phyloP scores from a whole-genome alignment of 140 eudicot genomes.

The Stevia rebaudiana region DNA sequence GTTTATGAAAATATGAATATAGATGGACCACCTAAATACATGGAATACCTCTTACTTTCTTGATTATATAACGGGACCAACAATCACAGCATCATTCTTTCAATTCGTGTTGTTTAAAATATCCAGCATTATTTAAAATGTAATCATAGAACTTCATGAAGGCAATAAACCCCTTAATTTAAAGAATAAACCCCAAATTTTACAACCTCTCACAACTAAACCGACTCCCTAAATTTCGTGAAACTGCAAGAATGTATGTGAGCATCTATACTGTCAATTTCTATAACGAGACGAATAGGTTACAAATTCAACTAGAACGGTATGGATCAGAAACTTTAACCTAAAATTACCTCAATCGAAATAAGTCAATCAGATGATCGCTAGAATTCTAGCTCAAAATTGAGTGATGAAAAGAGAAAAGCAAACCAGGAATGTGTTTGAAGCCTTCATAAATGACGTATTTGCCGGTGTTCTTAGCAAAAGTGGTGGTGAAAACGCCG shows the following conservation, averaged over 20 bases:
- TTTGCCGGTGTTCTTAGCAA: conserved; percentile 30
- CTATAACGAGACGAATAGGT: background rate
- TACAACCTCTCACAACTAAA: too few relatives aligned
- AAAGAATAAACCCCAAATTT: conserved; percentile 11
- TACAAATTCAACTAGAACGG: background rate
- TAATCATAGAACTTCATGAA: too few relatives aligned
- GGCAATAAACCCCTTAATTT: too few relatives aligned
- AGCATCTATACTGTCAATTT: background rate
- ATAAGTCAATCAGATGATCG: background rate
- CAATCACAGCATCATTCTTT: too few relatives aligned
- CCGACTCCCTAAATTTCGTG: background rate
- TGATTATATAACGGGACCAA: too few relatives aligned
- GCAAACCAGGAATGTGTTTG: conserved; percentile 39
- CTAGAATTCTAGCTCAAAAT: background rate
- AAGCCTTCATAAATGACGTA: conserved; percentile 36
- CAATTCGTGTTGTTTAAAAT: too few relatives aligned
- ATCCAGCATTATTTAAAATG: too few relatives aligned
- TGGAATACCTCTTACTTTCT: background rate
- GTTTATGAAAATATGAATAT: too few relatives aligned
- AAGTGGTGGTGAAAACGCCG: conserved; percentile 22
- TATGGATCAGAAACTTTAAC: background rate
- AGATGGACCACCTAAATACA: too few relatives aligned
- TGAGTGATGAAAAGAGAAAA: background rate
- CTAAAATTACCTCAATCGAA: too few relatives aligned
- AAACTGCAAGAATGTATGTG: background rate